Conservation (phyloP, 2,329 filamentous ascomycete species). For the Claviceps sp. region DNA sequence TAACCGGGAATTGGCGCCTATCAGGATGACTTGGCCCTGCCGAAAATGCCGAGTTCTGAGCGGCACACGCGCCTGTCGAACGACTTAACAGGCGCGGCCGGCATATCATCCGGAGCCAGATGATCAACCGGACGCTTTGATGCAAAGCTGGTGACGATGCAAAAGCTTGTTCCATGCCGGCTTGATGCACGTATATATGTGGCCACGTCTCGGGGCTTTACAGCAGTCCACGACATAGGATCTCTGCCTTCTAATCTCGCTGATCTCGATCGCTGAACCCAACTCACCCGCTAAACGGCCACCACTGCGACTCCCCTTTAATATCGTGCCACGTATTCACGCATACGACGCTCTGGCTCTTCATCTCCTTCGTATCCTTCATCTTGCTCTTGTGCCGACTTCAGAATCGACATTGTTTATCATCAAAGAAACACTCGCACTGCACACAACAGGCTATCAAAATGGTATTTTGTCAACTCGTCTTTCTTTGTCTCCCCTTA, state of each 20-base stretch:
- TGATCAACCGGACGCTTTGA: neutral
- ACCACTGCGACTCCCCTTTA: neutral
- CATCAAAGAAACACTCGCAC: neutral
- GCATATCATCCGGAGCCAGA: neutral
- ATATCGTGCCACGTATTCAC: neutral
- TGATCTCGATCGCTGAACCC: neutral
- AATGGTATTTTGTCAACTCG: slow-evolving; percentile 21
- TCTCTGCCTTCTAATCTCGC: neutral
- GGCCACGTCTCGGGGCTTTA: neutral
- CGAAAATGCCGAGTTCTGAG: slow-evolving; percentile 6
- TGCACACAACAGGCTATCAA: neutral
- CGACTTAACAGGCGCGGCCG: neutral
- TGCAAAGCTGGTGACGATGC: neutral
- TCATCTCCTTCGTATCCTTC: neutral
- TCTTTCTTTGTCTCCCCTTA: slow-evolving; percentile 13
- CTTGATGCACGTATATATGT: neutral
- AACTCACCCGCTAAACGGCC: neutral
- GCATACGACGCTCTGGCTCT: neutral
- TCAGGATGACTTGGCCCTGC: neutral
- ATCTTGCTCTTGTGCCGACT: neutral
- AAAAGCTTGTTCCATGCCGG: neutral
- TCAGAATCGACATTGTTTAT: neutral
- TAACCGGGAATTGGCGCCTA: neutral
- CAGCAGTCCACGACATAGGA: neutral
- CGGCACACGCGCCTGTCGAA: neutral